Evolutionary conservation across 2,329 filamentous ascomycete genomes (phyloP), one percentile per base, ranked within the genome.

Genomic region (Pyrenochaeta sp.): DNA sequence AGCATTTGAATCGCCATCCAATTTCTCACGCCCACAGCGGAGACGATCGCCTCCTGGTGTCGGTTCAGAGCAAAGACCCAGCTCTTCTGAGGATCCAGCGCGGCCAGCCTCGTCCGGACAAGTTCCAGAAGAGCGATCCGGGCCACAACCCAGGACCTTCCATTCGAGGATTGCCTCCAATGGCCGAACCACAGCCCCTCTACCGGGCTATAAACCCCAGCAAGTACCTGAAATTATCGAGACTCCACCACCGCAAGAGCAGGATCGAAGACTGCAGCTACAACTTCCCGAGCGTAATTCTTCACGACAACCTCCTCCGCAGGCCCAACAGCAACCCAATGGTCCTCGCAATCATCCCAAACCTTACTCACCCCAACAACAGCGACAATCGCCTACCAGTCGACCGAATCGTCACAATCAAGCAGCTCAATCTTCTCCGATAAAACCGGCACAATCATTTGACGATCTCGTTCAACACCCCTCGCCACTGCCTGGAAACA

Each of bases 401-500:
- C 63, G 69, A 10, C 72, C 64, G 25, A 72, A 74, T 47, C 68
- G 67, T 32, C 71, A 76, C 56, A 66, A 64, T 12, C 74, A 74
- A 50, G 71, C 71, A 24, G 67, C 67, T 15, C 72, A 74, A 43
- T 56, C 62, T 2, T 75, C 75, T 54, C 68, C 79, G 65, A 78
- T 81, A 78, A 67, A 77, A 59, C 58, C 70, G 24, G 63, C 72
- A 66, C 82, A 85, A 49, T 86, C 83, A 1, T 80, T 90, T 22
- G 88, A 88, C 64, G 90, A 93, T 30, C 84, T 91, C 63, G 82
- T 85, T 9, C 85, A 85, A 30, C 84, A 85, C 58, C 86, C 90
- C 3, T 87, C 91, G n/a, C 82, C 87, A 28, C 78, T 94, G 2
- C 88, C 90, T 24, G 90, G 90, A 12, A 88, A 88, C 55, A 89